Conservation (phyloP, 2,329 filamentous ascomycete genomes). For the Periconia macrospinosa region DNA sequence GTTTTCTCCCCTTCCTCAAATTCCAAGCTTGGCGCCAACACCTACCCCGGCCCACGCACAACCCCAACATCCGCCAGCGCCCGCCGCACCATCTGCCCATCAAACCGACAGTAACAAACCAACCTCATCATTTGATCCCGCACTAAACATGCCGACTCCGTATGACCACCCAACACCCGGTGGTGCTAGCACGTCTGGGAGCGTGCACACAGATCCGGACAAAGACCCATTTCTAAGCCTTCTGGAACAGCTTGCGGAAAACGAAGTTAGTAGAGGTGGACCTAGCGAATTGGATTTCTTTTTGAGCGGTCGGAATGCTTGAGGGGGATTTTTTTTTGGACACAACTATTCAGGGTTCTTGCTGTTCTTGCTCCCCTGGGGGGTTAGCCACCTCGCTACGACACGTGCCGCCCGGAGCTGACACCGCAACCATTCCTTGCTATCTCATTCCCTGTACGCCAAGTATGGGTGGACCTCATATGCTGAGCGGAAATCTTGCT, state of each 20-base stretch:
- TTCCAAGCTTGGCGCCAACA: slow-evolving; percentile 35
- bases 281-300: slow-evolving; percentile 81
- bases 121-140: slow-evolving; percentile 33
- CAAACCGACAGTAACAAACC: slow-evolving; percentile 15
- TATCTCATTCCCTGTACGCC: not conserved
- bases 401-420: not conserved
- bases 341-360: slow-evolving; percentile 1
- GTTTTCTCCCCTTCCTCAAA: slow-evolving; percentile 37
- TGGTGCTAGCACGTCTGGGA: slow-evolving; percentile 45
- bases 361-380: not conserved
- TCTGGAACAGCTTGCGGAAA: slow-evolving; percentile 80
- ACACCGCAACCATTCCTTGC: not conserved
- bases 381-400: not conserved
- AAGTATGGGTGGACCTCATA: not conserved
- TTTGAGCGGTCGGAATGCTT: slow-evolving; percentile 47
- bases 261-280: slow-evolving; percentile 69
- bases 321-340: slow-evolving; percentile 3
- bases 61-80: slow-evolving; percentile 15
- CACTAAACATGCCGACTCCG: slow-evolving; percentile 47
- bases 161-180: slow-evolving; percentile 50
- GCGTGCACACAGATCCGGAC: slow-evolving; percentile 53
- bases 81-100: slow-evolving; percentile 1
- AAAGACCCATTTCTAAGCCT: slow-evolving; percentile 81
- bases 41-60: slow-evolving; percentile 25
- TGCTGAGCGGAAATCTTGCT: not conserved